Percentiles rank a stretch among this genome's conserved stretches.
phyloP scores from a whole-genome alignment of 2,329 filamentous ascomycete species.

The Diaporthe batatas region DNA sequence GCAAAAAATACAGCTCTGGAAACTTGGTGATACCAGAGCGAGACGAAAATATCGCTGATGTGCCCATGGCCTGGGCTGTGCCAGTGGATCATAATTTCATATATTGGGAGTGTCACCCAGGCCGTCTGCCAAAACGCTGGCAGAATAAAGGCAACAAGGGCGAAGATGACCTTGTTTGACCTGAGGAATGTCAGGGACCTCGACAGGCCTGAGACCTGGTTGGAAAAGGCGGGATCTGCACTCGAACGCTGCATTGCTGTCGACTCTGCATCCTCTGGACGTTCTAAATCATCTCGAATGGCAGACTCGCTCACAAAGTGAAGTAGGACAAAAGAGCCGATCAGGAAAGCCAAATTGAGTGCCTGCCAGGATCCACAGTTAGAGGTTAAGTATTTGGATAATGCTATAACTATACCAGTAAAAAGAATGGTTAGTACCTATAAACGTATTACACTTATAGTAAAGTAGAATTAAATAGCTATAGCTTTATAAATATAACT shows the following conservation, averaged over 20 bases:
- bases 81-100: not conserved
- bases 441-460: no score
- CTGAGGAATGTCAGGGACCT: not conserved
- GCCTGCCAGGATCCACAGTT: no score
- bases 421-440: no score
- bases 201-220: no score
- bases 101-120: not conserved
- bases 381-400: no score
- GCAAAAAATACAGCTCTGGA: not conserved
- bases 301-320: constrained; percentile 4
- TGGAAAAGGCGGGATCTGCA: not conserved
- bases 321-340: not conserved
- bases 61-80: not conserved
- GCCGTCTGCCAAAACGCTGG: not conserved
- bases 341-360: not conserved
- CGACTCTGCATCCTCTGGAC: not conserved
- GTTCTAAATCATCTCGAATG: not conserved
- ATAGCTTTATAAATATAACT: no score
- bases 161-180: not conserved
- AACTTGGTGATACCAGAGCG: not conserved
- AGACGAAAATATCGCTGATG: not conserved
- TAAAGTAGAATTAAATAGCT: no score
- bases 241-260: not conserved
- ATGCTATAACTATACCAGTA: no score
- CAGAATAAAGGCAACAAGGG: not conserved